Evolutionary conservation across 148 eudicot species (phyloP).

Genomic region (Persicaria maculosa): DNA sequence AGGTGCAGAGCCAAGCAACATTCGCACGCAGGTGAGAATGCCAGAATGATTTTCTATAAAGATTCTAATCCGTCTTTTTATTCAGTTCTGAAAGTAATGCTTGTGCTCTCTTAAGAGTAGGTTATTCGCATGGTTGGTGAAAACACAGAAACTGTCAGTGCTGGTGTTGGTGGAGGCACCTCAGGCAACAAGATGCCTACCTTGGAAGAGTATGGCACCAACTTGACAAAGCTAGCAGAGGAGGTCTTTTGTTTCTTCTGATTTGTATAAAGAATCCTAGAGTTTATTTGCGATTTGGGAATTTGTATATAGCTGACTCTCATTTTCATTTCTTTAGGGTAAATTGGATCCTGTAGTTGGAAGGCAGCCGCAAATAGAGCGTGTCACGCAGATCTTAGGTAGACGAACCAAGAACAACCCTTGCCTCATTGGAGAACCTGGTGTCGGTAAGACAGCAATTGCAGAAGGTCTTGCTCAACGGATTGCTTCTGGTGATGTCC

Average conservation of each 20-base stretch:
- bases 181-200: slow-evolving; percentile 87
- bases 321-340: slow-evolving; percentile 37
- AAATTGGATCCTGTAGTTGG: slow-evolving; percentile 98
- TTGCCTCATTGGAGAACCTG: slow-evolving; percentile 97
- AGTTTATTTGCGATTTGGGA: neutral
- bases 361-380: slow-evolving; percentile 84
- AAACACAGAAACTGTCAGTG: slow-evolving; percentile 87
- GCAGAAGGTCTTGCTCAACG: slow-evolving; percentile 98
- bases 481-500: slow-evolving; percentile 89
- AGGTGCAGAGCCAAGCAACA: slow-evolving; percentile 86
- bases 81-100: neutral
- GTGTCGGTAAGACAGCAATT: slow-evolving; percentile 96
- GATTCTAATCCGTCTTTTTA: neutral
- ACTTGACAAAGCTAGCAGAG: slow-evolving; percentile 87
- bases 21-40: slow-evolving; percentile 68
- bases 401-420: slow-evolving; percentile 91
- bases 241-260: slow-evolving; percentile 43
- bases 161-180: slow-evolving; percentile 85
- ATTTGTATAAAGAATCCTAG: neutral
- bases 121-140: slow-evolving; percentile 97
- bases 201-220: slow-evolving; percentile 91
- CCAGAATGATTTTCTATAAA: neutral
- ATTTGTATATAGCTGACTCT: neutral
- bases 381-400: slow-evolving; percentile 88
- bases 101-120: slow-evolving; percentile 21